These are phyloP conservation scores for Penicillium aurantiogriseum DNA, from an alignment of 2,329 filamentous ascomycete genomes.

Conservation along the genomic window DNA sequence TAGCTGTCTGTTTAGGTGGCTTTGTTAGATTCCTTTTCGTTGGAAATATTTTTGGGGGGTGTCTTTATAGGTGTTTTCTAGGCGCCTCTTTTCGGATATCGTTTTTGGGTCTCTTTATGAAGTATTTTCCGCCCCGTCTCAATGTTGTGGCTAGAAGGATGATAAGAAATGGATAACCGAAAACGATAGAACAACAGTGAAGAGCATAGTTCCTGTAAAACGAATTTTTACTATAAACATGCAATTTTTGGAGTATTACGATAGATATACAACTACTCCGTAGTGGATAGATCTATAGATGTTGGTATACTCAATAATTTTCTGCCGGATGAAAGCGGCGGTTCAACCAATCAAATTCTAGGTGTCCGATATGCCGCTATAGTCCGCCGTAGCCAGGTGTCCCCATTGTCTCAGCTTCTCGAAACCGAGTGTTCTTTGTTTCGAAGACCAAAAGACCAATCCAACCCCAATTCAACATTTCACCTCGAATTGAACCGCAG, in stretches of 20 bases:
- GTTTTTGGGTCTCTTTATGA: neutral
- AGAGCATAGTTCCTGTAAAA: neutral
- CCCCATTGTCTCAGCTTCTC: constrained; percentile 3
- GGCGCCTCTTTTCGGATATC: no score
- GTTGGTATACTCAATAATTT: neutral
- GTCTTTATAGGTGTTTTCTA: neutral
- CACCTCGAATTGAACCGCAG: neutral
- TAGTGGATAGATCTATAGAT: neutral
- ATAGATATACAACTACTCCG: neutral
- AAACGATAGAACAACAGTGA: neutral
- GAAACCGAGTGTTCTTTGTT: constrained; percentile 5
- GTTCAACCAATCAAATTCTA: neutral
- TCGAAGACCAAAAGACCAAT: neutral
- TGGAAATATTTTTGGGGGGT: neutral
- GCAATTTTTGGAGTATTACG: neutral
- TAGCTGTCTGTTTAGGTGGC: neutral
- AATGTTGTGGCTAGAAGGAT: neutral
- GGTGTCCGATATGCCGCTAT: neutral
- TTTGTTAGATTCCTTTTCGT: neutral
- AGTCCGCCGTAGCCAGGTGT: neutral
- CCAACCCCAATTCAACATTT: neutral
- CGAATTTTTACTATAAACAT: neutral
- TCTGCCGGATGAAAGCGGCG: neutral
- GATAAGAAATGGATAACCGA: neutral
- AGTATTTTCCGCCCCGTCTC: neutral